phyloP scores from a whole-genome alignment of 2,329 filamentous ascomycete genomes.

The Plectosphaerella cucumerina region DNA sequence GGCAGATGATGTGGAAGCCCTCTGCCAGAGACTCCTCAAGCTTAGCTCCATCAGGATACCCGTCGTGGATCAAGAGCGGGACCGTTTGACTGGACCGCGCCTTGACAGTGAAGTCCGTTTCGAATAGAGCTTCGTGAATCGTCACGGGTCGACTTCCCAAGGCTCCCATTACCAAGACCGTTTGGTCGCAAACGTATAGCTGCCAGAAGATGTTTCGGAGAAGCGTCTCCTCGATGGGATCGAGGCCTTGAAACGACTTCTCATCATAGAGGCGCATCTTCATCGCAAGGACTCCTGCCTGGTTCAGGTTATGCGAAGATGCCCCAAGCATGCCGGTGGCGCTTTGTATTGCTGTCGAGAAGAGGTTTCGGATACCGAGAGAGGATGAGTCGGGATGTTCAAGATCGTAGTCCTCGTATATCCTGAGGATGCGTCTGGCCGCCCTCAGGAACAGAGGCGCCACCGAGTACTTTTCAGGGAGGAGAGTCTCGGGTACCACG shows the following conservation, averaged over 20 bases:
- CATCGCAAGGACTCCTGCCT: constrained; percentile 35
- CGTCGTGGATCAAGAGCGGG: not conserved
- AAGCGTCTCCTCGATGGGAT: constrained; percentile 32
- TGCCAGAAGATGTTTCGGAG: constrained; percentile 34
- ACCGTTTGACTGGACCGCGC: not conserved
- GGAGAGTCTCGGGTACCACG: constrained; percentile 33
- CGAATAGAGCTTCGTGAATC: constrained; percentile 38
- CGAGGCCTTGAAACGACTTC: constrained; percentile 25
- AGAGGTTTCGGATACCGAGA: constrained; percentile 37
- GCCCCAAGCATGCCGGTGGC: constrained; percentile 11
- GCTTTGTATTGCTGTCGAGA: constrained; percentile 40
- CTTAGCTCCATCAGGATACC: constrained; percentile 11
- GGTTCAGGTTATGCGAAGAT: constrained; percentile 33
- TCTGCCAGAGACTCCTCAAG: not conserved
- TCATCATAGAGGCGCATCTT: constrained; percentile 38
- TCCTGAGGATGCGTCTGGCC: constrained; percentile 30
- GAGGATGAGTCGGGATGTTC: constrained; percentile 37
- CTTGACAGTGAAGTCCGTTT: constrained; percentile 27
- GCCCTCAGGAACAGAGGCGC: constrained; percentile 33
- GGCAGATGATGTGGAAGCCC: constrained; percentile 37
- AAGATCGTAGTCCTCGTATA: constrained; percentile 35
- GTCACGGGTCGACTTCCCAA: constrained; percentile 37
- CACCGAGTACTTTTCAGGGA: constrained; percentile 31
- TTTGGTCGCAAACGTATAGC: constrained; percentile 34
- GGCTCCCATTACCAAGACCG: constrained; percentile 31